Percentiles rank a stretch among this genome's conserved stretches.
phyloP scores from a whole-genome alignment of 345 rosid species.

The Psidium guajava region DNA sequence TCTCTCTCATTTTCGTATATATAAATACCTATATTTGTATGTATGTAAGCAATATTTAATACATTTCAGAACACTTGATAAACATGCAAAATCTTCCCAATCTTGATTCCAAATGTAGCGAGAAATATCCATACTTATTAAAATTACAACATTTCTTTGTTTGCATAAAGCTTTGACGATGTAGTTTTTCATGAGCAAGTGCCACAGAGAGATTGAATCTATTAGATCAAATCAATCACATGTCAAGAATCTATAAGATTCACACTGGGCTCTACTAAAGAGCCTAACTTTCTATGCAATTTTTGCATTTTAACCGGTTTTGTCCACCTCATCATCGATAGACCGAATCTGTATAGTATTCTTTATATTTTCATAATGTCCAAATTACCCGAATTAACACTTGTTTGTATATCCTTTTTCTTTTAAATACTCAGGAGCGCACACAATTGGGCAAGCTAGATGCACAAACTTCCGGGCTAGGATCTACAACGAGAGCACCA shows the following conservation, averaged over 20 bases:
- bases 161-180: neutral
- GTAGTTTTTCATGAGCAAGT: neutral
- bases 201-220: neutral
- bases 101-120: neutral
- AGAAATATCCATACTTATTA: neutral
- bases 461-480: slow-evolving; percentile 28
- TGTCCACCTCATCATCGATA: neutral
- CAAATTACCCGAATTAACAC: neutral
- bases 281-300: neutral
- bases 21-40: too few species aligned
- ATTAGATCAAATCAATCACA: neutral
- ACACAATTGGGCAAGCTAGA: slow-evolving; percentile 45
- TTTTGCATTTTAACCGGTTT: neutral
- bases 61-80: neutral
- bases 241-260: neutral
- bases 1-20: neutral
- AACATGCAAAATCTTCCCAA: neutral
- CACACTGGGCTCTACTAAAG: neutral
- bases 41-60: too few species aligned
- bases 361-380: neutral
- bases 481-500: slow-evolving; percentile 35
- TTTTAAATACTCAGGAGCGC: slow-evolving; percentile 7
- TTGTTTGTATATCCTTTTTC: neutral
- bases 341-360: neutral
- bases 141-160: neutral